These are phyloP conservation scores for Penicillium canariense DNA, from an alignment of 495 filamentous ascomycete genomes.

Conservation along the genomic window DNA sequence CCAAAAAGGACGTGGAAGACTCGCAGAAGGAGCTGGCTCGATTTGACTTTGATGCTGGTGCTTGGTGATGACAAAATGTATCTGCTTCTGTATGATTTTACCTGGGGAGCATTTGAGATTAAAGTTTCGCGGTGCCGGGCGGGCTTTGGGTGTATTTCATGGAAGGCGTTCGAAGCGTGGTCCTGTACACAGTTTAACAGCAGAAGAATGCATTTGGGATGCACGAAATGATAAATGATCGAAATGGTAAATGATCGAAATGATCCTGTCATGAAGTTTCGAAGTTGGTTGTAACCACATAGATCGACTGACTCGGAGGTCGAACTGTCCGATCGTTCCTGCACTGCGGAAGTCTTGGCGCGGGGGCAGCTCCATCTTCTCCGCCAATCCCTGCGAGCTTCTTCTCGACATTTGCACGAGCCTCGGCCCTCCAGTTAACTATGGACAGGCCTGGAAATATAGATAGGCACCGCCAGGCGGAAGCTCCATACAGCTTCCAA, in stretches of 20 bases:
- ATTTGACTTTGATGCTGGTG: conserved; percentile 79
- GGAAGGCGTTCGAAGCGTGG: conserved; percentile 1
- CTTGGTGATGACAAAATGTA: conserved; percentile 46
- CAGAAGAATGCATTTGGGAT: background rate
- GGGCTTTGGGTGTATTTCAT: conserved; percentile 3
- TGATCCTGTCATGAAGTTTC: too few relatives aligned
- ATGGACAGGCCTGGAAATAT: conserved; percentile 7
- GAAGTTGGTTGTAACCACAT: too few relatives aligned
- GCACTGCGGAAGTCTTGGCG: conserved; percentile 19
- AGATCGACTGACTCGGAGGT: too few relatives aligned
- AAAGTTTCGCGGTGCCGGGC: background rate
- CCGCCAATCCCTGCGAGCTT: conserved; percentile 20
- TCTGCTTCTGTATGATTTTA: conserved; percentile 10
- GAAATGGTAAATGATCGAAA: too few relatives aligned
- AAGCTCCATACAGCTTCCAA: background rate
- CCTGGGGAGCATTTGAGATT: background rate
- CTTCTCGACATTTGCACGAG: conserved; percentile 3
- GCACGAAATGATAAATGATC: background rate
- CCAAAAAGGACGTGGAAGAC: conserved; percentile 98
- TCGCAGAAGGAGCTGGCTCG: conserved; percentile 82
- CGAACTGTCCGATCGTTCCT: background rate
- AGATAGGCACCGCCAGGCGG: background rate
- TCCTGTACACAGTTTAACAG: conserved; percentile 8
- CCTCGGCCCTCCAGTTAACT: background rate
- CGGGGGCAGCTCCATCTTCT: conserved; percentile 24